phyloP scores from a whole-genome alignment of 139 green algal genomes.

The Tetradesmus lagerheimii region DNA sequence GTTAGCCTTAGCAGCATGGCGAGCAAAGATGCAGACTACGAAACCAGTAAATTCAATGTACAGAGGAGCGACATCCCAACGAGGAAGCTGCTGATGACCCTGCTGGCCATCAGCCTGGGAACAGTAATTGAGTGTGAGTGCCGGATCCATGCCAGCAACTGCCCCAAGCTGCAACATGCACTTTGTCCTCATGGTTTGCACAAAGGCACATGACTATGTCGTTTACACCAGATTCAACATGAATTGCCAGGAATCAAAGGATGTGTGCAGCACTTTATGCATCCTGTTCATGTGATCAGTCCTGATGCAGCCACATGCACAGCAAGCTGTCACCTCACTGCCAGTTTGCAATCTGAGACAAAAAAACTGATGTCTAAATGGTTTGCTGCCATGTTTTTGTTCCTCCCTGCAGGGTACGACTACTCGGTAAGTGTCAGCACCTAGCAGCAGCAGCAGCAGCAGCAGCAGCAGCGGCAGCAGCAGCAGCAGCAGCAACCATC shows the following conservation, averaged over 20 bases:
- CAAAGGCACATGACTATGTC: no score
- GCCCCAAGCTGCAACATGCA: no score
- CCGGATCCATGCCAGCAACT: background rate
- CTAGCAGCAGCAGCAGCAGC: background rate
- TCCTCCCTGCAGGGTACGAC: slow-evolving; percentile 29
- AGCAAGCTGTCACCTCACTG: no score
- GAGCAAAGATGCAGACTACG: slow-evolving; percentile 2
- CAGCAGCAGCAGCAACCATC: no score
- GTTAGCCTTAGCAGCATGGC: background rate
- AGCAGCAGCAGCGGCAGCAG: background rate
- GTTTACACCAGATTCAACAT: no score
- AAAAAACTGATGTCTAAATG: background rate
- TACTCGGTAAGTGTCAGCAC: slow-evolving; percentile 26
- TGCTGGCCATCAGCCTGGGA: slow-evolving; percentile 41
- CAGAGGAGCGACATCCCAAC: background rate
- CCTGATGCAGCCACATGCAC: no score
- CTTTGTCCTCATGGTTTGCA: no score
- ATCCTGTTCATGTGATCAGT: no score
- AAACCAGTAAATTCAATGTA: background rate
- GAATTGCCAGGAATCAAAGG: no score
- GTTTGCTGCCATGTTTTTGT: background rate
- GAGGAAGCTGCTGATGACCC: background rate
- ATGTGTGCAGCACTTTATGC: no score
- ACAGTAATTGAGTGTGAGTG: slow-evolving; percentile 38
- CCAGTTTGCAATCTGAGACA: background rate